Evolutionary conservation across 352 stramenopile species (phyloP).

Genomic region (Phytophthora fragariae): DNA sequence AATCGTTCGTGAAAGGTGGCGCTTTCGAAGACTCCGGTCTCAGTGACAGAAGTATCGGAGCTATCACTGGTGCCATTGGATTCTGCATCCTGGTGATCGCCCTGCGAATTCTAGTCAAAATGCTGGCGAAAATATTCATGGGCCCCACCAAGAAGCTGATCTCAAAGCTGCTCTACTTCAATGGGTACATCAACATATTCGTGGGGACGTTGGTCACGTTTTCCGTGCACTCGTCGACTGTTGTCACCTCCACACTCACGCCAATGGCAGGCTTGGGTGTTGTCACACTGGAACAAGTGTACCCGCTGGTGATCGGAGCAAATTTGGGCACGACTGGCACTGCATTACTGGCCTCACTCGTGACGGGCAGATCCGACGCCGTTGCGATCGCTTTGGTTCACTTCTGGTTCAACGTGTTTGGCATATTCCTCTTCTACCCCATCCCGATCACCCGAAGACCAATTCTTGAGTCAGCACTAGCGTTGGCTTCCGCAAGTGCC

Average conservation of each 20-base stretch:
- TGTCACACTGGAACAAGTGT: conserved; percentile 87
- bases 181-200: conserved; percentile 87
- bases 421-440: conserved; percentile 91
- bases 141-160: conserved; percentile 85
- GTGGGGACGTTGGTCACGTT: conserved; percentile 86
- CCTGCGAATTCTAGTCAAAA: conserved; percentile 47
- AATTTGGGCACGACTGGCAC: conserved; percentile 92
- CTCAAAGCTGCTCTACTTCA: conserved; percentile 84
- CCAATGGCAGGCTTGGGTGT: conserved; percentile 88
- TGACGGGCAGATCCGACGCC: conserved; percentile 70
- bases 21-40: conserved; percentile 36
- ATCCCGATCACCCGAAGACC: conserved; percentile 83
- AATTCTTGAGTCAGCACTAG: conserved; percentile 65
- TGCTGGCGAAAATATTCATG: conserved; percentile 64
- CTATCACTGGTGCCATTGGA: conserved; percentile 46
- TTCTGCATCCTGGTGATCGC: conserved; percentile 51
- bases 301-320: conserved; percentile 88
- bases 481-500: conserved; percentile 63
- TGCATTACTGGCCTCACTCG: conserved; percentile 82
- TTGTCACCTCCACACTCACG: conserved; percentile 88
- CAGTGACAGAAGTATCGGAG: conserved; percentile 45
- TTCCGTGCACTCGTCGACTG: conserved; percentile 86
- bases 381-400: conserved; percentile 90
- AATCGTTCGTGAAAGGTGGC: conserved; percentile 43
- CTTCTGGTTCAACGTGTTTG: conserved; percentile 92